Base-by-base conservation (phyloP, 208 protist species). In the Tritrichomonas musculus region DNA sequence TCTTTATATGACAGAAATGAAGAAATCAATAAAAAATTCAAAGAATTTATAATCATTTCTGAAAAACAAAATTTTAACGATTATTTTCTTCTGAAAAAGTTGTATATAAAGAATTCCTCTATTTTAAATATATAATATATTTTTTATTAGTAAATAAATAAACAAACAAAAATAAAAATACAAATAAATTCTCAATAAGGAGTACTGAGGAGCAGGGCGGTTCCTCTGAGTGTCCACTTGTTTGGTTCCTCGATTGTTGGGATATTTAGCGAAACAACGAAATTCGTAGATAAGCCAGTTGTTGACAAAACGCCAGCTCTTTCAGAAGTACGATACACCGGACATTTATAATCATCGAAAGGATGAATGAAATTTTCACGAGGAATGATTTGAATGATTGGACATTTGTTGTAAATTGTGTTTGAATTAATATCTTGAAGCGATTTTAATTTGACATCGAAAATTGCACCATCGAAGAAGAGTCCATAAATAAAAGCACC, bases 251-350 rank as follows among this genome's bases (percentile, higher is more conserved):
- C 94, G 30, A 95, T 94, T 5, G 97, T 98, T 22, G 98, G 97
- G 39, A 99, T 96, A 88, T 98, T 96, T 75, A 99, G 97, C 20
- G 96, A 94, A 69, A 99, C 96, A 64, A 99, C 97, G 95, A 98
- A 99, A 96, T 99, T 99, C 33, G 98, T 99, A 0, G 98, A 99
- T 95, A 99, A 98, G 36, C 98, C 98, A 0, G 98, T 99, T 17
- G 98, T 99, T 93, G 97, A 98, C 27, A 99, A 96, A 72, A 72
- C 57, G 33, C 88, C 88, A 30, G 88, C 88, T 49, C 88, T 33
- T 39, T 50, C 55, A 44, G n/a, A 36, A 33, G 88, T 92, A 30
- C 57, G 69, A 33, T 92, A 92, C 4, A 92, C 88, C n/a, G 88
- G 57, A 44, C 88, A 92, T 44, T 41, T 57, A 39, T 72, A 92